Base-by-base conservation (phyloP, 192 early-diverging fungal species). In the Dissophora globulifera region DNA sequence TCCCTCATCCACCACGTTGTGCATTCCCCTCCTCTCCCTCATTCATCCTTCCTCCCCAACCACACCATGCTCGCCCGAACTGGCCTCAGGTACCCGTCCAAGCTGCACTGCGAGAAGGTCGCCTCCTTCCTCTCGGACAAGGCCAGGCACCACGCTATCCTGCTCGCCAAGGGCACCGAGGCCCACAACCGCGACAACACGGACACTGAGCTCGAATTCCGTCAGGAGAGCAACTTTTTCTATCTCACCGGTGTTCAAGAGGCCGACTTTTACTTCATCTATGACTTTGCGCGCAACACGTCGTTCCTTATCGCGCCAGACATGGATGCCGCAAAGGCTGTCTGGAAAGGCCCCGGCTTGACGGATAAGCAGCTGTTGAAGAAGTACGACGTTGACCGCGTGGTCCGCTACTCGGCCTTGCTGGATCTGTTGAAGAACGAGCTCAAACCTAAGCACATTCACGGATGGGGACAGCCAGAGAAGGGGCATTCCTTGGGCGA, bases 151-250 rank as follows among this genome's bases (percentile, higher is more conserved):
- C 61, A 85, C 12, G 89, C 88, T 49, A 79, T 89, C 32, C 86
- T 90, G 61, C 86, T 87, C 48, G 71, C 89, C 35, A 81, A 78
- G 40, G 91, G 89, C 27, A 69, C 83, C 20, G 81, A 82, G 50
- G 65, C 81, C 25, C 69, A 81, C 38, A 65, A 85, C 47, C 81
- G 90, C 54, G 86, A 90, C 27, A 85, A 88, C 67, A 93, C 92
- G 32, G 93, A 95, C 71, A 83, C 85, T 26, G 95, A 96, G 82
- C 81, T 87, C 35, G 79, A 88, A 43, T 96, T 96, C 79, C 86
- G 92, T 61, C 95, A 96, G 58, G 93, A 96, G 79, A 85, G 85
- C 50, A 93, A 93, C 86, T 96, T 94, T 51, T 88, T 88, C 68
- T 97, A 96, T 71, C 84, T 95, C 17, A 91, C 94, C 4, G 93